Percentiles rank a stretch among this genome's conserved stretches.
These are phyloP conservation scores for Pueraria montana DNA, from an alignment of 306 rosid genomes.

Conservation along the genomic window DNA sequence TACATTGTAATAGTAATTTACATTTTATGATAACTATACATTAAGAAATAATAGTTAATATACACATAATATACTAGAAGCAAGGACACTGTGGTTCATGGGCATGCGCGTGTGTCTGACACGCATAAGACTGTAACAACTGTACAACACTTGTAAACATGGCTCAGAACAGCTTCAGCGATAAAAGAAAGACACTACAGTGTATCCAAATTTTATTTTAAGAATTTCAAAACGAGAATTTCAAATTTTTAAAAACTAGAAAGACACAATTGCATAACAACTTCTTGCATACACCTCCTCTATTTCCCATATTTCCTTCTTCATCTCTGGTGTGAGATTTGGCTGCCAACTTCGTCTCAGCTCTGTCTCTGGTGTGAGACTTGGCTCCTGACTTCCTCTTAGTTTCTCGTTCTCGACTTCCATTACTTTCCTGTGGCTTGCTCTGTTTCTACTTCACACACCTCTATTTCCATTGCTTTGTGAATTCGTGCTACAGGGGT, in stretches of 20 bases:
- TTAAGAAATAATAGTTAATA: not conserved
- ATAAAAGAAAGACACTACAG: no score
- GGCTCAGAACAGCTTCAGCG: no score
- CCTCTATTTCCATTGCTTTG: not conserved
- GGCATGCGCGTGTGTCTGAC: no score
- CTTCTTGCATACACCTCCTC: not conserved
- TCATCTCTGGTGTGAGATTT: not conserved
- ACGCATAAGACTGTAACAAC: no score
- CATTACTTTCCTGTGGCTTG: not conserved
- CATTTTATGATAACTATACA: not conserved
- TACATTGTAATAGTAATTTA: not conserved
- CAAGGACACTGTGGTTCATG: no score
- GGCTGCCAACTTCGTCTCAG: not conserved
- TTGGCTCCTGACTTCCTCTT: not conserved
- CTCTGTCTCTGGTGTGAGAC: not conserved
- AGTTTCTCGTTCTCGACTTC: not conserved
- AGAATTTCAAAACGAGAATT: not conserved
- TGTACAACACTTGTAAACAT: no score
- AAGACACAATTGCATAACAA: not conserved
- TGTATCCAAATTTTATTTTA: not conserved
- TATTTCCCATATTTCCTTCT: not conserved
- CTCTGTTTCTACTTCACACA: not conserved
- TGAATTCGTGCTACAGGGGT: not conserved
- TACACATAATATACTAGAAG: not conserved
- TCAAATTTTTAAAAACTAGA: not conserved